Base-by-base conservation (phyloP, 805 yeast species). In the Hanseniaspora thailandica region DNA sequence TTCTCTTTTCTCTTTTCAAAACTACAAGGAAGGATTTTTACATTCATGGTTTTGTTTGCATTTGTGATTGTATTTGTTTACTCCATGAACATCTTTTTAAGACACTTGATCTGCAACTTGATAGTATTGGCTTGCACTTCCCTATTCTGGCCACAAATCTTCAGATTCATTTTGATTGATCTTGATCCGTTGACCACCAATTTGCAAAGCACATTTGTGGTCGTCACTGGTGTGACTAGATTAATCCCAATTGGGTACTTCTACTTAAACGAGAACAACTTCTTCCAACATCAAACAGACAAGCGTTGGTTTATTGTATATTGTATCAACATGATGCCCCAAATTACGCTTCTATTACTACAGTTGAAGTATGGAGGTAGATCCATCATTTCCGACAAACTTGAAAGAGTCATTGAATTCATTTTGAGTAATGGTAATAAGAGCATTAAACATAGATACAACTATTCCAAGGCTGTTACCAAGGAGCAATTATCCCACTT, bases 231-330 rank as follows among this genome's bases (percentile, higher is more conserved):
- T 17, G 13, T 46, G 12, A 34, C 47, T 3, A 53, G 55, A 38
- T 12, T 47, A 17, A 31, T 75, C 1, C 96, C 97, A 0, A 64
- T 86, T 5, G 63, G 70, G 17, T 89, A 87, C 65, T 66, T 86
- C 20, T 76, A 78, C 60, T 66, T 77, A 6, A 62, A 66, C 47
- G 65, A 72, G 43, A 58, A 68, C 4, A 86, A 86, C 61, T 82
- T 87, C 1, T 78, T 85, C 58, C 73, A 81, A 48, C 96, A 87
- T 64, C 85, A 78, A 58, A 71, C 69, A 48, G 86, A 84, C 60
- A 71, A 73, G 0, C 56, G 58, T 0, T 74, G 82, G 63, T 80
- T 77, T 0, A 54, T 65, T 2, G 48, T 75, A 1, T 57, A 84
- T 2, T 59, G 69, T 0, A 55, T 65, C 0, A 88, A 94, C 89